phyloP scores from a whole-genome alignment of 345 rosid genomes.

The Dipteronia sinensis region DNA sequence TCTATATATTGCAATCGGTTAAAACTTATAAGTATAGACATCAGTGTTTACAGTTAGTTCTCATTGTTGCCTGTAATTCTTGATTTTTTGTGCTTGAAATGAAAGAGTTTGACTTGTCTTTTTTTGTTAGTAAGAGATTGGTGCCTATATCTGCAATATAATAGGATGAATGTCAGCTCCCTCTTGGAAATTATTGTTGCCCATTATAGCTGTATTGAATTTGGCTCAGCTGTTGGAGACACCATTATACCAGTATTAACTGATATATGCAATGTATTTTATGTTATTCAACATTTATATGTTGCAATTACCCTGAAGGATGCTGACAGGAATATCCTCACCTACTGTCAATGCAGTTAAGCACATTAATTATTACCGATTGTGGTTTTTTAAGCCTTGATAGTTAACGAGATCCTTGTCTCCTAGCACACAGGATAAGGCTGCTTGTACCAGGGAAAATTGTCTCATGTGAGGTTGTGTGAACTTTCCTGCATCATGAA shows the following conservation, averaged over 20 bases:
- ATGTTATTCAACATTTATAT: no score
- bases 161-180: neutral
- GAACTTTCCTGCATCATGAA: neutral
- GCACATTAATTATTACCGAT: no score
- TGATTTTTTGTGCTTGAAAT: neutral
- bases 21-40: no score
- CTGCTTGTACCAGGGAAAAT: no score
- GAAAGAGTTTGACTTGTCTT: neutral
- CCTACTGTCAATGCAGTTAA: no score
- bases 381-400: neutral
- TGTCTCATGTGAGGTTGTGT: neutral
- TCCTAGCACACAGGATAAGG: neutral
- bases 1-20: no score
- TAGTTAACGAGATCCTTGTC: neutral
- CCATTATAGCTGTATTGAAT: neutral
- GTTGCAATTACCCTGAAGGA: no score
- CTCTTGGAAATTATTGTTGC: neutral
- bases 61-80: neutral
- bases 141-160: neutral
- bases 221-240: neutral
- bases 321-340: no score
- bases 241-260: neutral
- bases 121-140: neutral
- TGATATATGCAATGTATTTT: neutral
- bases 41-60: neutral